phyloP scores from a whole-genome alignment of 495 filamentous ascomycete genomes.

The Aspergillus leporis region DNA sequence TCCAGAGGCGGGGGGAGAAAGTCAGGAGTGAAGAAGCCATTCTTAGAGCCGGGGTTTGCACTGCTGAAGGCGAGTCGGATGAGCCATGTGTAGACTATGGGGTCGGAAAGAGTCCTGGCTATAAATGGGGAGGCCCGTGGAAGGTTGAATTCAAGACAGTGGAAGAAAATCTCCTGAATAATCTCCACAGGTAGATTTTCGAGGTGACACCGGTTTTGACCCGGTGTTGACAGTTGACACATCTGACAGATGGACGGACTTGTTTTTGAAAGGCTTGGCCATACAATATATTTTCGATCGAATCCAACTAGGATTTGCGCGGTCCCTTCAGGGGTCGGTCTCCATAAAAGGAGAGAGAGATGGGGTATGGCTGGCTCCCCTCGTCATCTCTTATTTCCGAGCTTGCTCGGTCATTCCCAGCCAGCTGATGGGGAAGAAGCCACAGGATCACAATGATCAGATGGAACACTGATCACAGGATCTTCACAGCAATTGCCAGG shows the following conservation, averaged over 20 bases:
- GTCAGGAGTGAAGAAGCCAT: slow-evolving; percentile 37
- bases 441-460: not conserved
- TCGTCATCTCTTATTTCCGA: not conserved
- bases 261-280: not conserved
- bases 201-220: slow-evolving; percentile 32
- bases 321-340: not conserved
- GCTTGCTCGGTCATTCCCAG: not conserved
- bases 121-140: slow-evolving; percentile 44
- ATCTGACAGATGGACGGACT: slow-evolving; percentile 16
- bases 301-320: not conserved
- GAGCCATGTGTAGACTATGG: slow-evolving; percentile 44
- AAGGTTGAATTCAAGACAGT: slow-evolving; percentile 51
- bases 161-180: slow-evolving; percentile 52
- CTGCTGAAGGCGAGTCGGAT: slow-evolving; percentile 45
- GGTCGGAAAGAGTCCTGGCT: slow-evolving; percentile 34
- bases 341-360: not conserved
- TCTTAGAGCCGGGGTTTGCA: slow-evolving; percentile 29
- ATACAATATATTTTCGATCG: not conserved
- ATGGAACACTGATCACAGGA: not conserved
- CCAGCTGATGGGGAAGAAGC: not conserved
- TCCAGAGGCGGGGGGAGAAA: slow-evolving; percentile 40
- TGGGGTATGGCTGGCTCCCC: not conserved
- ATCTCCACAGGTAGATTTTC: slow-evolving; percentile 55
- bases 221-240: slow-evolving; percentile 12
- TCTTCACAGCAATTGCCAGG: not conserved